These are phyloP conservation scores for Gamsiella multidivaricata DNA, from an alignment of 192 early-diverging fungal species.

Conservation along the genomic window DNA sequence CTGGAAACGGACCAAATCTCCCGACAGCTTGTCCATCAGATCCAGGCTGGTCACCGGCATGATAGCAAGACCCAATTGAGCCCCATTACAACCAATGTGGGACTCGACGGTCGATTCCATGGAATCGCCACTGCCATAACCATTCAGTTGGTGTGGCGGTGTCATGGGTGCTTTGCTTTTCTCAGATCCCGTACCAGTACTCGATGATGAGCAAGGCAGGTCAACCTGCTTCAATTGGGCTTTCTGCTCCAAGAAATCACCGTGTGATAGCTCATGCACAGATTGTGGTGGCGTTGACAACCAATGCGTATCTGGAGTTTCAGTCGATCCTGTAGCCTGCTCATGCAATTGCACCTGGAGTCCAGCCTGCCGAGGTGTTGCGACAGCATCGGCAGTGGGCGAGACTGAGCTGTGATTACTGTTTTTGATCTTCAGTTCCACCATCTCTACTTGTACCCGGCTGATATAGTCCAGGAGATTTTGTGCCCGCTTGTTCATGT, in stretches of 20 bases:
- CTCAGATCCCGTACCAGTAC: background rate
- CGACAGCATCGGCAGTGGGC: background rate
- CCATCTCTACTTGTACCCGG: conserved; percentile 59
- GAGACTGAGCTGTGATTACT: background rate
- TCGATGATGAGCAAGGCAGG: background rate
- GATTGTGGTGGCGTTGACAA: conserved; percentile 33
- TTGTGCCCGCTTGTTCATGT: conserved; percentile 76
- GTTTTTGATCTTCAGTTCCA: conserved; percentile 13
- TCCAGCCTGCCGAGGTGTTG: background rate
- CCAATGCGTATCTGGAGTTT: background rate
- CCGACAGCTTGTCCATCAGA: conserved; percentile 58
- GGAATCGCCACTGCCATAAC: background rate
- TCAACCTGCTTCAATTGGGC: background rate
- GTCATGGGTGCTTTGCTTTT: conserved; percentile 25
- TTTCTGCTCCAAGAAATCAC: conserved; percentile 11
- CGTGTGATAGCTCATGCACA: conserved; percentile 16
- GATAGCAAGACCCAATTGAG: background rate
- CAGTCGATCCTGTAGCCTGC: background rate
- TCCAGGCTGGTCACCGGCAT: conserved; percentile 42
- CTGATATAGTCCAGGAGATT: conserved; percentile 70
- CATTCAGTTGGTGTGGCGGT: conserved; percentile 16
- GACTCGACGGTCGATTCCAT: background rate
- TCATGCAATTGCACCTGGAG: background rate
- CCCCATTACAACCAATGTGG: background rate
- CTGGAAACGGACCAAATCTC: conserved; percentile 60